Evolutionary conservation across 2,329 filamentous ascomycete species (phyloP), one percentile per base, ranked within the genome.

Genomic region (Aspergillus oerlinghausenensis): DNA sequence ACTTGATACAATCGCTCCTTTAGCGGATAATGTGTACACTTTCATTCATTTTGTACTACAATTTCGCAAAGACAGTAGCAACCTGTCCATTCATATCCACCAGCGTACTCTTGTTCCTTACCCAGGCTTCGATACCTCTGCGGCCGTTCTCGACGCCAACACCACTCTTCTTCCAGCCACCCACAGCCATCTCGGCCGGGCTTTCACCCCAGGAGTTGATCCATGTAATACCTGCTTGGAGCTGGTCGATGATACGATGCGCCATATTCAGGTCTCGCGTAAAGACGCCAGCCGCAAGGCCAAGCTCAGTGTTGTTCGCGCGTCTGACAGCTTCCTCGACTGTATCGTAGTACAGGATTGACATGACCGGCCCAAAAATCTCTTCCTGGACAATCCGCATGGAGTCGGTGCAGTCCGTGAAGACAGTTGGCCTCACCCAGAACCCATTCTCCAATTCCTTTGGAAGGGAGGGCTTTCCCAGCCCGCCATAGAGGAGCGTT

Each of bases 141-240:
- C 85, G 80, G 3, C 91, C 92, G 72, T 96, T 96, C 80, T 96
- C 91, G 1, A 95, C 86, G 0, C 91, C 91, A 9, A 96, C 77
- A 35, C 92, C 92, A 70, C 90, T 95, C 81, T 89, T 82, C 79
- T 96, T 96, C 92, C 91, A 96, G 0, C 91, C 91, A 9, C 91
- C 91, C 0, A 96, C 91, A 2, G 88, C 88, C 92, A 96, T 96
- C 79, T 96, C 91, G 0, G 92, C 90, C 0, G 91, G 91, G 50
- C 84, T 88, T 77, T 96, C 91, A n/a, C 92, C 91, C 92, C 92
- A 96, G 0, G 89, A 92, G 72, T 96, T 96, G 52, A 96, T 82
- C 91, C 91, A 96, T 1, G 90, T 95, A 67, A 96, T 96, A 35
- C 91, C 91, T 0, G 90, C 90, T 69, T 95, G 82, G 4, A 96